Conservation (phyloP, 2,329 filamentous ascomycete genomes). For the Clarireedia homoeocarpa region DNA sequence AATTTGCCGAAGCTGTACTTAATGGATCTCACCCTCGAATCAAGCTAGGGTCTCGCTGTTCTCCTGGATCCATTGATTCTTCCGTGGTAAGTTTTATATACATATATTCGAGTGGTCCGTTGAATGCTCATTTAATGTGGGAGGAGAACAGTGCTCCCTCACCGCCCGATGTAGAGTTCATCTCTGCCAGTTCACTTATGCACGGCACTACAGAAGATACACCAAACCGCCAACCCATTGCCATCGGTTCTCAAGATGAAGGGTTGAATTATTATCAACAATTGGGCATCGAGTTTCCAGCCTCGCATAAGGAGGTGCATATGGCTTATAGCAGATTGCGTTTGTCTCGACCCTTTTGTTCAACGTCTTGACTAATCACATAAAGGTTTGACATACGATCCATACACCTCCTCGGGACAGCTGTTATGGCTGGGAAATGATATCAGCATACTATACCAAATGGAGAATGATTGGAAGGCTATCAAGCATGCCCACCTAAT, state of each 20-base stretch:
- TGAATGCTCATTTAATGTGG: not conserved
- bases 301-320: not conserved
- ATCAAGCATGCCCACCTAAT: not conserved
- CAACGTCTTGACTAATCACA: not conserved
- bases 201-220: too few species aligned
- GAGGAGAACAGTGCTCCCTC: too few species aligned
- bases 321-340: not conserved
- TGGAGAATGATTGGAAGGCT: not conserved
- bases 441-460: not conserved
- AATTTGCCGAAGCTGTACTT: conserved; percentile 1
- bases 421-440: not conserved
- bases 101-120: too few species aligned
- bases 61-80: not conserved
- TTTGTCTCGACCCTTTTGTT: not conserved
- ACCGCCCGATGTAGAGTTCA: too few species aligned
- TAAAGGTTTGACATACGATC: not conserved
- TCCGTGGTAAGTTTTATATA: not conserved
- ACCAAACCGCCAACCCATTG: too few species aligned
- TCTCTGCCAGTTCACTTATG: too few species aligned
- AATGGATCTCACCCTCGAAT: conserved; percentile 1
- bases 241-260: too few species aligned
- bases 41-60: not conserved
- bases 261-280: not conserved
- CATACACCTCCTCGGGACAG: not conserved
- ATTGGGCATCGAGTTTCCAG: not conserved